Evolutionary conservation across 2,329 filamentous ascomycete species (phyloP).

Genomic region (Aspergillus sp.): DNA sequence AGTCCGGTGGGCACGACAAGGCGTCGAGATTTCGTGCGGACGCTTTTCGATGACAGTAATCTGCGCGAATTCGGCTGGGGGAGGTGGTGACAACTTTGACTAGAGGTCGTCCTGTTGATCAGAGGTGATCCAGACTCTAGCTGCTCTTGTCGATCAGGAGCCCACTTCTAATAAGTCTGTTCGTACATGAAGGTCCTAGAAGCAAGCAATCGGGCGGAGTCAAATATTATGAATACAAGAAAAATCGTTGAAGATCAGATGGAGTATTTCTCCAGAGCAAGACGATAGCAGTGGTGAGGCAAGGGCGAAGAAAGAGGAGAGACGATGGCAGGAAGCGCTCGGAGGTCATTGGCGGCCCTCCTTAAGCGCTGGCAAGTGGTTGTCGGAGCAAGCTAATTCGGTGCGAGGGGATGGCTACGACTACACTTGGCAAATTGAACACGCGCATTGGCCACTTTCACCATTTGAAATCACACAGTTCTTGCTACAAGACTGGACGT

Average conservation of each 20-base stretch:
- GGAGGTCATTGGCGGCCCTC: constrained; percentile 15
- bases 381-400: constrained; percentile 1
- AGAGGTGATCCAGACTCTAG: constrained; percentile 22
- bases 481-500: background rate
- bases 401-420: background rate
- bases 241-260: background rate
- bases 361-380: constrained; percentile 6
- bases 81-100: constrained; percentile 8
- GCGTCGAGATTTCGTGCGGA: constrained; percentile 27
- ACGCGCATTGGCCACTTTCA: background rate
- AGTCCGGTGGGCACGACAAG: constrained; percentile 39
- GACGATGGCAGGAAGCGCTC: constrained; percentile 24
- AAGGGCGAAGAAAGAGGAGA: constrained; percentile 23
- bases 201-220: constrained; percentile 1
- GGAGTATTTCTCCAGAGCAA: constrained; percentile 1
- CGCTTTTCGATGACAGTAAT: constrained; percentile 2
- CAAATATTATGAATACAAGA: background rate
- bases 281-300: constrained; percentile 10
- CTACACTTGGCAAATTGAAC: background rate
- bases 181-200: constrained; percentile 9
- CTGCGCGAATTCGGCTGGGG: background rate
- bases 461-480: background rate
- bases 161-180: constrained; percentile 15
- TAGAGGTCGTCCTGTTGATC: constrained; percentile 18
- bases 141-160: constrained; percentile 25